phyloP scores from a whole-genome alignment of 176 grass and related monocot species.

The Alloteropsis semialata region DNA sequence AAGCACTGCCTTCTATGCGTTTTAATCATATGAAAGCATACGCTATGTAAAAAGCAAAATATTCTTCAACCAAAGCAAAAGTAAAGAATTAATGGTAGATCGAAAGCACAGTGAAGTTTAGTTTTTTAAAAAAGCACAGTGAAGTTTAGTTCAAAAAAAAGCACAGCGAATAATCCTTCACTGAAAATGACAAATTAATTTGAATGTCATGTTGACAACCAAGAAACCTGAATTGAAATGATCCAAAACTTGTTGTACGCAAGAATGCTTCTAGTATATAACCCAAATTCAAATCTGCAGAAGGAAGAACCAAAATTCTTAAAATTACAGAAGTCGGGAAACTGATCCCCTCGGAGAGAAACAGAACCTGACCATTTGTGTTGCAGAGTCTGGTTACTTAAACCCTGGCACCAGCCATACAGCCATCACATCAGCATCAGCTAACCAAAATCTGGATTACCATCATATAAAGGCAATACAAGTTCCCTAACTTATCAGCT shows the following conservation, averaged over 20 bases:
- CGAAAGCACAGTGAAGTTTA: neutral
- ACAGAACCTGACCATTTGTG: neutral
- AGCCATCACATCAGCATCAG: conserved; percentile 6
- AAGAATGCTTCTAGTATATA: neutral
- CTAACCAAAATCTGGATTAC: neutral
- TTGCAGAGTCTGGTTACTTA: neutral
- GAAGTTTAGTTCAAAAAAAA: no score
- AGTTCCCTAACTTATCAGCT: no score
- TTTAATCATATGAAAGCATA: neutral
- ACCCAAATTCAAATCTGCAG: neutral
- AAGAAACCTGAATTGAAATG: neutral
- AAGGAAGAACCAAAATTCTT: neutral
- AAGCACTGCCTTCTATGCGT: neutral
- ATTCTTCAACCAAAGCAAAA: neutral
- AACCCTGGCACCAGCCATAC: neutral
- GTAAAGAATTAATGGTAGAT: neutral
- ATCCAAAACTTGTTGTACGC: neutral
- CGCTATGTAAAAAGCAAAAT: neutral
- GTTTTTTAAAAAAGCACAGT: no score
- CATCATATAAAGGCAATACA: neutral
- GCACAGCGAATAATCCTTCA: neutral
- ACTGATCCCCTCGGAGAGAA: neutral
- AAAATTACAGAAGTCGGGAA: neutral
- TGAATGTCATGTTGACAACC: neutral
- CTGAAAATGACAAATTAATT: neutral